A percentile compares a stretch with the other conserved stretches of the same genome.
Evolutionary conservation across 768 basidiomycete species (phyloP).

Genomic region (Suillus hirtellus): DNA sequence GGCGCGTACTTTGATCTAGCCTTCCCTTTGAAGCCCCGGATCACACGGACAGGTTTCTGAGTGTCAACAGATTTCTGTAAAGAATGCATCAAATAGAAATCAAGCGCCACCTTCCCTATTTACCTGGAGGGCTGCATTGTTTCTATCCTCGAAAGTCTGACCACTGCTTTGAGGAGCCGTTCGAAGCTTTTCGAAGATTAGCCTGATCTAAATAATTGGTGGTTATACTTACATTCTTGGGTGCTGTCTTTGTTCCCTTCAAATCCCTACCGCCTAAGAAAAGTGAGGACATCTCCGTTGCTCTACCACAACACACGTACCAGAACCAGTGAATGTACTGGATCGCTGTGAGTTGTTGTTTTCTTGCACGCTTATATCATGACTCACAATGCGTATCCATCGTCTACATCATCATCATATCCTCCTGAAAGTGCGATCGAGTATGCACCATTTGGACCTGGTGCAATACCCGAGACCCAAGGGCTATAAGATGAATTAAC

Average conservation of each 20-base stretch:
- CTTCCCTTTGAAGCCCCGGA: conserved; percentile 74
- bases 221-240: conserved; percentile 69
- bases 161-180: conserved; percentile 86
- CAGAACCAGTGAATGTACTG: conserved; percentile 82
- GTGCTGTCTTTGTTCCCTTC: conserved; percentile 76
- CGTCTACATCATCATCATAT: conserved; percentile 83
- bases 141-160: conserved; percentile 74
- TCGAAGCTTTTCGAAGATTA: conserved; percentile 57
- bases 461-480: conserved; percentile 77
- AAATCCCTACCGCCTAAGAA: conserved; percentile 77
- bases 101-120: not conserved
- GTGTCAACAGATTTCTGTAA: conserved; percentile 74
- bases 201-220: not conserved
- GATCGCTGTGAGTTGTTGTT: not conserved
- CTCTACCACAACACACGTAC: conserved; percentile 29
- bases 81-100: conserved; percentile 4
- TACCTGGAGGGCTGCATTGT: conserved; percentile 72
- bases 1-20: conserved; percentile 73
- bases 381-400: conserved; percentile 81
- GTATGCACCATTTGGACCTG: conserved; percentile 67
- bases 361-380: not conserved
- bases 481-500: conserved; percentile 49
- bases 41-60: conserved; percentile 80
- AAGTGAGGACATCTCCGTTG: conserved; percentile 6
- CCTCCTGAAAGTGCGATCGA: conserved; percentile 89